Conservation (phyloP, 129 eudicot genomes). For the Escallonia herrerae region DNA sequence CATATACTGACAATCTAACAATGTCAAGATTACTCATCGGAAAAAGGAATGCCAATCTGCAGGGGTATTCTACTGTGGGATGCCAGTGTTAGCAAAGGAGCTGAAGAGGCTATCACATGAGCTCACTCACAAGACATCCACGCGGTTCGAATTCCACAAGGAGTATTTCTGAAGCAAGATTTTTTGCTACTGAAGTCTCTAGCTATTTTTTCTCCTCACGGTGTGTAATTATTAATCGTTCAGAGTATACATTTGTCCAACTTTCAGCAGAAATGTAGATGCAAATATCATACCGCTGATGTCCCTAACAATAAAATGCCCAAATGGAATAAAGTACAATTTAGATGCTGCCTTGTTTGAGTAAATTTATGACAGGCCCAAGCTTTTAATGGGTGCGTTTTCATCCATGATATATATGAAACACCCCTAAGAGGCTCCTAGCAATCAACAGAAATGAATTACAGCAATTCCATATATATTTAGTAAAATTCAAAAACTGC, state of each 20-base stretch:
- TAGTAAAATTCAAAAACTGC: no score
- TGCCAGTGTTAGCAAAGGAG: constrained; percentile 85
- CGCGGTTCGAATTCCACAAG: constrained; percentile 95
- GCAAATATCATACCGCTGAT: constrained; percentile 22
- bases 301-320: constrained; percentile 9
- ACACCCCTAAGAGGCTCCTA: no score
- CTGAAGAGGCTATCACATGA: constrained; percentile 76
- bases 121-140: constrained; percentile 75
- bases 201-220: constrained; percentile 1
- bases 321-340: not conserved
- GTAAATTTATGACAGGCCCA: no score
- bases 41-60: constrained; percentile 17
- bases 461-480: no score
- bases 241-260: constrained; percentile 27
- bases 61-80: constrained; percentile 98
- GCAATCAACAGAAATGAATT: no score
- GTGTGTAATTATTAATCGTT: not conserved
- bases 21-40: not conserved
- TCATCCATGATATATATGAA: constrained; percentile 2
- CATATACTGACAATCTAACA: not conserved
- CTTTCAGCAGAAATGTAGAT: constrained; percentile 1
- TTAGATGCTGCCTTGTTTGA: no score
- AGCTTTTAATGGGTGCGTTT: constrained; percentile 29
- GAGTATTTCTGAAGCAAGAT: constrained; percentile 60
- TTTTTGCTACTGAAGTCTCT: not conserved